Percentiles rank a stretch among this genome's conserved stretches.
Conservation (phyloP, 257 asterid species). For the Fraxinus quadrangulata region DNA sequence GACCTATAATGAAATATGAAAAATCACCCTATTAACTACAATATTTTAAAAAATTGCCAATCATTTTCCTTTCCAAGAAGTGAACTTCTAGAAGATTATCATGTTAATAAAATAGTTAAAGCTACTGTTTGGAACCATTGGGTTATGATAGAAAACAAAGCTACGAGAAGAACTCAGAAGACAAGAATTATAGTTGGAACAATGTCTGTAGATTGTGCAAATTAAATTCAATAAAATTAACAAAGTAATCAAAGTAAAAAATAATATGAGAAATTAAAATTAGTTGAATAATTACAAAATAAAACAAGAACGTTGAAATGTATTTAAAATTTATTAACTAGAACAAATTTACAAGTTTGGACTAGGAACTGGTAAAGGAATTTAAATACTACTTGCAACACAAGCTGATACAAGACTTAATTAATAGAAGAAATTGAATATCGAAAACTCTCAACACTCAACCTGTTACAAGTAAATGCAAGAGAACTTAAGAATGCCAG, state of each 20-base stretch:
- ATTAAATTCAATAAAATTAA: too few relatives aligned
- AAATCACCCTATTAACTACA: background rate
- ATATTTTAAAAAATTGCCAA: background rate
- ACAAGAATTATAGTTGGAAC: background rate
- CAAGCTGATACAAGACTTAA: background rate
- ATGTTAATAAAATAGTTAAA: too few relatives aligned
- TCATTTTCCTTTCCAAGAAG: background rate
- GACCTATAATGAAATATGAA: background rate
- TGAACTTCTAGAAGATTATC: background rate
- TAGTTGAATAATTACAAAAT: background rate
- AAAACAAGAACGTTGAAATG: background rate
- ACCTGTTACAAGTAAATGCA: background rate
- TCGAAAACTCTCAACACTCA: background rate
- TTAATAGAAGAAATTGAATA: background rate
- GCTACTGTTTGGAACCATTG: background rate
- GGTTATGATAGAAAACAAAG: background rate
- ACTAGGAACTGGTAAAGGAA: background rate
- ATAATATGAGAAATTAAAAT: background rate
- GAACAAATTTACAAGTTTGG: background rate
- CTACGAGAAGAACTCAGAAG: background rate
- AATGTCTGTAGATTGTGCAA: background rate
- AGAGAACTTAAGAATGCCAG: background rate
- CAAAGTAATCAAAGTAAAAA: background rate
- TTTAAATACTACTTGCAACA: background rate
- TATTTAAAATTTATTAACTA: too few relatives aligned